Percentiles rank a stretch among this genome's conserved stretches.
phyloP scores from a whole-genome alignment of 257 asterid species.

The Solanum etuberosum region DNA sequence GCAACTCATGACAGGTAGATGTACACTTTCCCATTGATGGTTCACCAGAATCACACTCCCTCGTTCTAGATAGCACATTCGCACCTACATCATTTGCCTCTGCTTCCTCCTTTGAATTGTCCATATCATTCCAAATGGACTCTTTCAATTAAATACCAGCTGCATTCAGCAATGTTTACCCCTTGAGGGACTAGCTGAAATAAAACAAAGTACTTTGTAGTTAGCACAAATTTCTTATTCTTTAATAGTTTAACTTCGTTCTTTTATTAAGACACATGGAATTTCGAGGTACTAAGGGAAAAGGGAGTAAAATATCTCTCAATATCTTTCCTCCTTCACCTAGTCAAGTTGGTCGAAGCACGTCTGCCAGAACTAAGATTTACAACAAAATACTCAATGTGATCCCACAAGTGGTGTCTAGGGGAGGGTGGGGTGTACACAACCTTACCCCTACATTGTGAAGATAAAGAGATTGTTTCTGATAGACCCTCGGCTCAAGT shows the following conservation, averaged over 20 bases:
- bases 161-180: neutral
- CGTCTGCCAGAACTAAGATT: neutral
- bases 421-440: neutral
- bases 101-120: neutral
- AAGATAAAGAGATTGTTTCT: neutral
- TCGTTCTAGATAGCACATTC: neutral
- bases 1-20: conserved; percentile 3
- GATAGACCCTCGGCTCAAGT: neutral
- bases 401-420: neutral
- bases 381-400: neutral
- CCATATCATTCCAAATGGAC: neutral
- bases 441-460: neutral
- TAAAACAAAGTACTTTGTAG: neutral
- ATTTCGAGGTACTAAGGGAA: neutral
- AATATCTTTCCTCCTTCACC: neutral
- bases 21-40: neutral
- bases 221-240: neutral
- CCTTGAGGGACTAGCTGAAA: neutral
- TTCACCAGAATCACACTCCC: neutral
- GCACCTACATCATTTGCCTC: conserved; percentile 3
- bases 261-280: neutral
- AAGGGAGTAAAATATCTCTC: neutral
- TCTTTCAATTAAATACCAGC: neutral
- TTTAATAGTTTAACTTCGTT: neutral
- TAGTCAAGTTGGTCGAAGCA: neutral